phyloP scores from a whole-genome alignment of 2,329 filamentous ascomycete species.

The Penicillium fuscoglaucum region DNA sequence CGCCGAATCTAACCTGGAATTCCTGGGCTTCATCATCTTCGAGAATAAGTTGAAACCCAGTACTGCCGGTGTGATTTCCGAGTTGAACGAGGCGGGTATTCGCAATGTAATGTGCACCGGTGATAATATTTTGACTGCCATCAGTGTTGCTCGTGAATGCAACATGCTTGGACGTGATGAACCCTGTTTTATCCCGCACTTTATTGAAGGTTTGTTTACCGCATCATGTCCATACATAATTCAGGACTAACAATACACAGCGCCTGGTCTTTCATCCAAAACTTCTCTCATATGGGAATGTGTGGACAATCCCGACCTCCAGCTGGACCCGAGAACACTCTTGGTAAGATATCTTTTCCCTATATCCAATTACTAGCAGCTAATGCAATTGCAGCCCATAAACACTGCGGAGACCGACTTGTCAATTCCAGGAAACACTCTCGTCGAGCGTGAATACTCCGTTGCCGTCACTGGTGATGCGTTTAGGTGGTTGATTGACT shows the following conservation, averaged over 20 bases:
- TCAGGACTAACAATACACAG: conserved; percentile 39
- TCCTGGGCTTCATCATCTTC: conserved; percentile 95
- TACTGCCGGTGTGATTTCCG: conserved; percentile 76
- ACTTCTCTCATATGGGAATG: conserved; percentile 85
- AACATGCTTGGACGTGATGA: conserved; percentile 75
- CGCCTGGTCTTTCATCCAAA: conserved; percentile 71
- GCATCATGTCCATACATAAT: not conserved
- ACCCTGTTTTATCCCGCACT: conserved; percentile 91
- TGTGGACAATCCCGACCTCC: conserved; percentile 80
- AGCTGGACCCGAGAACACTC: conserved; percentile 76
- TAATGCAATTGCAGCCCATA: conserved; percentile 58
- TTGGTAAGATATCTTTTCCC: conserved; percentile 49
- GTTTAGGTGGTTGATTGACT: conserved; percentile 96
- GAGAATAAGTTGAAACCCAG: conserved; percentile 96
- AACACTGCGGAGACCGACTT: conserved; percentile 72
- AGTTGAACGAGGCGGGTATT: conserved; percentile 80
- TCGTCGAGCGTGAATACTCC: conserved; percentile 79
- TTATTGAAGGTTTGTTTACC: conserved; percentile 63
- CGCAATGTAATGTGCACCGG: conserved; percentile 94
- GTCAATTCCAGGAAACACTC: conserved; percentile 81
- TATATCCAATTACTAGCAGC: conserved; percentile 14
- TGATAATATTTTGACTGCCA: conserved; percentile 95
- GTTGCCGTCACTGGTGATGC: conserved; percentile 89
- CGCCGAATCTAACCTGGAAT: conserved; percentile 79
- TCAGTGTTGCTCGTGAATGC: conserved; percentile 92